Percentiles rank a stretch among this genome's conserved stretches.
Evolutionary conservation across 2,329 filamentous ascomycete species (phyloP).

Genomic region (Fusarium nematophilum): DNA sequence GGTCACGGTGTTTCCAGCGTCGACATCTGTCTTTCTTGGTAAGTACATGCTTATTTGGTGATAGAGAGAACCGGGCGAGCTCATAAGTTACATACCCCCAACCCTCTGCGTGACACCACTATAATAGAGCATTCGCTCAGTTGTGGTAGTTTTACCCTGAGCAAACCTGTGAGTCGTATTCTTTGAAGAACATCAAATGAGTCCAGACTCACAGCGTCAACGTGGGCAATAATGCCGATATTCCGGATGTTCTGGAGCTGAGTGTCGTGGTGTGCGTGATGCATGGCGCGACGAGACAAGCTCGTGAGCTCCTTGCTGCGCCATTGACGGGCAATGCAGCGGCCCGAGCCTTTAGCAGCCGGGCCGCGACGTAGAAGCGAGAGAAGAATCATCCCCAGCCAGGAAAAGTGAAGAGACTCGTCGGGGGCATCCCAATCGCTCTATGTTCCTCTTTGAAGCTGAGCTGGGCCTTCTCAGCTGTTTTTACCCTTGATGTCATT

Average conservation of each 20-base stretch:
- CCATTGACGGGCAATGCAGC: slow-evolving; percentile 39
- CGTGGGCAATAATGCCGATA: slow-evolving; percentile 98
- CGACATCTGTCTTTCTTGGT: slow-evolving; percentile 72
- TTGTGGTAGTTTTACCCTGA: slow-evolving; percentile 94
- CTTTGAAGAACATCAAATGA: fast-evolving
- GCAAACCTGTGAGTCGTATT: slow-evolving; percentile 6
- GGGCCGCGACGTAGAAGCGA: slow-evolving; percentile 39
- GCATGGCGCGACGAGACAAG: slow-evolving; percentile 29
- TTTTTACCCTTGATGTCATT: slow-evolving; percentile 36
- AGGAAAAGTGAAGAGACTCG: slow-evolving; percentile 9
- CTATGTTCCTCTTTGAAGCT: slow-evolving; percentile 18
- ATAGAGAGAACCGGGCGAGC: background rate
- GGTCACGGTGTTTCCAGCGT: slow-evolving; percentile 95
- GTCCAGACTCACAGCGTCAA: slow-evolving; percentile 76
- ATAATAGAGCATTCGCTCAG: slow-evolving; percentile 98
- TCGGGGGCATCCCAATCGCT: slow-evolving; percentile 31
- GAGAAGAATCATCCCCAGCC: slow-evolving; percentile 39
- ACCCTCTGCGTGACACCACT: slow-evolving; percentile 89
- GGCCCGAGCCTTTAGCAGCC: slow-evolving; percentile 31
- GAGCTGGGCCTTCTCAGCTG: slow-evolving; percentile 24
- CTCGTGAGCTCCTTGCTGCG: slow-evolving; percentile 24
- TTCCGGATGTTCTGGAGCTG: slow-evolving; percentile 76
- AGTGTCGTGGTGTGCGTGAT: slow-evolving; percentile 39
- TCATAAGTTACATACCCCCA: slow-evolving; percentile 63
- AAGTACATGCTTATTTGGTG: background rate